phyloP scores from a whole-genome alignment of 805 yeast species.

The Candida succiphila region DNA sequence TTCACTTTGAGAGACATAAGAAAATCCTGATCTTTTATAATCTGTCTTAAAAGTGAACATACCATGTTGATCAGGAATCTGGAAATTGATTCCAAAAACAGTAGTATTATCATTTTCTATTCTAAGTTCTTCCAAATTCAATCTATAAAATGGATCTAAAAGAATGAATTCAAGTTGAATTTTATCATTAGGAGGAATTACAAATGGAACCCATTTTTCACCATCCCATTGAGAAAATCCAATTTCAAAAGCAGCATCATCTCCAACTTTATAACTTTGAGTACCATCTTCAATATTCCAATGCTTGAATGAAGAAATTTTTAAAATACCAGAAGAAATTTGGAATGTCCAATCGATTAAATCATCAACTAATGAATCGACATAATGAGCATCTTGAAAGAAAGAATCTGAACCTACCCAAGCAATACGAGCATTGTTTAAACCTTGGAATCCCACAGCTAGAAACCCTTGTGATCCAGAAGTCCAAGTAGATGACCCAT shows the following conservation, averaged over 20 bases:
- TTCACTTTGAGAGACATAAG: slow-evolving; percentile 53
- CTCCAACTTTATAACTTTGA: slow-evolving; percentile 58
- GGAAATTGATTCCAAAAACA: slow-evolving; percentile 45
- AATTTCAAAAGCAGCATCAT: slow-evolving; percentile 47
- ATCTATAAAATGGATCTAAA: slow-evolving; percentile 92
- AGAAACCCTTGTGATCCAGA: slow-evolving; percentile 71
- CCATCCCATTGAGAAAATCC: slow-evolving; percentile 40
- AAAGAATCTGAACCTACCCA: slow-evolving; percentile 73
- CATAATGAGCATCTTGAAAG: slow-evolving; percentile 29
- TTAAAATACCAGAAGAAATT: slow-evolving; percentile 47
- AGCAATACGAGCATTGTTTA: slow-evolving; percentile 63
- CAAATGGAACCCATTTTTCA: slow-evolving; percentile 60
- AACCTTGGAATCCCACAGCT: slow-evolving; percentile 71
- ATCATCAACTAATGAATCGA: slow-evolving; percentile 30
- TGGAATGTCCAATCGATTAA: slow-evolving; percentile 67
- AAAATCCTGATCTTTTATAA: slow-evolving; percentile 69
- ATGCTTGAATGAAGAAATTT: slow-evolving; percentile 44
- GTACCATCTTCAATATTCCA: slow-evolving; percentile 31
- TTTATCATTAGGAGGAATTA: slow-evolving; percentile 31
- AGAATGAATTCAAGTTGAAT: slow-evolving; percentile 78
- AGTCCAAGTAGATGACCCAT: slow-evolving; percentile 64
- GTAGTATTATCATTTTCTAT: slow-evolving; percentile 31
- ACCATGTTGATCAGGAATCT: slow-evolving; percentile 93
- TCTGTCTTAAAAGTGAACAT: slow-evolving; percentile 79
- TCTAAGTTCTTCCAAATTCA: slow-evolving; percentile 42